These are phyloP conservation scores for Sherardia arvensis DNA, from an alignment of 257 asterid genomes.

Conservation along the genomic window DNA sequence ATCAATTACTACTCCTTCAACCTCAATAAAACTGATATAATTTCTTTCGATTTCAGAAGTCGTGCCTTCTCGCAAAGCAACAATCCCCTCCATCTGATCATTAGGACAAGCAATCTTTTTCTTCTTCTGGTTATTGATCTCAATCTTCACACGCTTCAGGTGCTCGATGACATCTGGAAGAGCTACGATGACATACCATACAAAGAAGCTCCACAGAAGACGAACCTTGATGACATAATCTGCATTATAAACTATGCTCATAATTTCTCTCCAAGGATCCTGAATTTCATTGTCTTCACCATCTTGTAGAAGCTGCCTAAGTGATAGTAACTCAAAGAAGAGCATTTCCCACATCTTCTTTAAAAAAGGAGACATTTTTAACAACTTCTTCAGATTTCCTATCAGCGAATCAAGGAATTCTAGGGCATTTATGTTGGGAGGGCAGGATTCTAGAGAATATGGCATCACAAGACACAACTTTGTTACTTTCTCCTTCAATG, in stretches of 20 bases:
- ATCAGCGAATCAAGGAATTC: neutral
- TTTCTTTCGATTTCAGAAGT: neutral
- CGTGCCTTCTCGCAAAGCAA: neutral
- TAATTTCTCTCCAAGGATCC: neutral
- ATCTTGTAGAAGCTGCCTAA: neutral
- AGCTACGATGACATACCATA: neutral
- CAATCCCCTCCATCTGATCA: neutral
- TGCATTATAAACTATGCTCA: neutral
- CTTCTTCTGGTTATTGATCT: too few relatives aligned
- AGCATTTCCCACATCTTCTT: neutral
- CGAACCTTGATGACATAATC: neutral
- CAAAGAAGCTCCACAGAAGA: neutral
- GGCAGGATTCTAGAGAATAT: neutral
- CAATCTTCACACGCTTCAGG: too few relatives aligned
- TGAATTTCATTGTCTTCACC: too few relatives aligned
- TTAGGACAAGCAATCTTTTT: too few relatives aligned
- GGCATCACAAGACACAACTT: neutral
- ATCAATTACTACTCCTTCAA: too few relatives aligned
- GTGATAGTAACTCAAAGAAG: neutral
- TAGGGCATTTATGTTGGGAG: constrained; percentile 1
- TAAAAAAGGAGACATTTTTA: neutral
- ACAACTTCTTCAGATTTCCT: neutral
- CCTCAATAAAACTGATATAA: too few relatives aligned
- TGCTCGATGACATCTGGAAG: neutral
- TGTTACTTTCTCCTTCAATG: neutral